Evolutionary conservation across 768 basidiomycete species (phyloP), one percentile per base, ranked within the genome.

Genomic region (Lyophyllum shimeji): DNA sequence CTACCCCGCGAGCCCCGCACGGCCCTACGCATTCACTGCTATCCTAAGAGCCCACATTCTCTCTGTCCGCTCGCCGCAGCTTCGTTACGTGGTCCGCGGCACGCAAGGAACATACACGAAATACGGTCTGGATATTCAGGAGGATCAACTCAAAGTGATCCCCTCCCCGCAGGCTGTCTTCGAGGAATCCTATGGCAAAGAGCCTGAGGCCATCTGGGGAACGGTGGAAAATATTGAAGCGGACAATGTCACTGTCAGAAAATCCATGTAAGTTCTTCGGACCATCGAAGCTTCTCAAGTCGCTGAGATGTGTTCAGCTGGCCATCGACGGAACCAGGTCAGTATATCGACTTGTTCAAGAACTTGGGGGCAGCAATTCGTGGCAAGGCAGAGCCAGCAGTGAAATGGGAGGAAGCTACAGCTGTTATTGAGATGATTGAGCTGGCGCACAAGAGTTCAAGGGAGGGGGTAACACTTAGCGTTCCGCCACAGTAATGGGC

Each of bases 381-480:
- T 29, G 69, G 79, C 23, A 78, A 77, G 3, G 77, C 74, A 7
- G 77, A 81, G 49, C 77, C 76, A 33, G 77, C 75, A 7, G 82
- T 94, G 43, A 89, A 83, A 67, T 92, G 90, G 80, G 82, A 83
- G 61, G 84, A 93, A 66, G 84, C 89, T 0, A 81, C 82, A 8
- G 70, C 77, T 7, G 87, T 89, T 8, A 83, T 95, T 60, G 82
- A 89, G 72, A 77, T 95, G 66, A 83, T 93, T 62, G 89, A 93
- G 70, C 74, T 89, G 9, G 89, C 87, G 7, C 76, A 83, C 65
- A 69, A 80, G 69, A 89, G 88, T 60, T 81, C 87, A 13, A 78
- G 70, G 59, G 84, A 89, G 65, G 85, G 85, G 8, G 60, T 58
- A 29, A 79, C 75, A 1, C 53, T 80, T 20, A 50, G 54, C 18